Evolutionary conservation across 2,329 filamentous ascomycete species (phyloP).

Genomic region (Sporothrix brasiliensis): DNA sequence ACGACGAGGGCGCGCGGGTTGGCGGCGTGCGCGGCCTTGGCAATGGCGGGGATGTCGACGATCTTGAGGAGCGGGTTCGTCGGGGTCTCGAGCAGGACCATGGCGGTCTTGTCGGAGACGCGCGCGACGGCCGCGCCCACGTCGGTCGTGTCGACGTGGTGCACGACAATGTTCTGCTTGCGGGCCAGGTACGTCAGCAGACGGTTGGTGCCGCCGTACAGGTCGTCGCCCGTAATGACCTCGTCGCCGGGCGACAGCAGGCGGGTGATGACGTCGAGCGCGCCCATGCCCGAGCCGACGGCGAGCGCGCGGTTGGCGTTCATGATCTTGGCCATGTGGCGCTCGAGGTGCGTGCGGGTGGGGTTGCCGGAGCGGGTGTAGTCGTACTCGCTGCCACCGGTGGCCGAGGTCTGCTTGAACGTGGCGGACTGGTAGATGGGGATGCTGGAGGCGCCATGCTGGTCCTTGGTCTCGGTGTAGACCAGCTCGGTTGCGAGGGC

Average conservation of each 20-base stretch:
- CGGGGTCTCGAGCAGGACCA: conserved; percentile 94
- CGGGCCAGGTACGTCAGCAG: conserved; percentile 88
- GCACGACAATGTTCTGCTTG: conserved; percentile 88
- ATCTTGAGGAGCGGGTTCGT: conserved; percentile 99
- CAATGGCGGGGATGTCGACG: conserved; percentile 83
- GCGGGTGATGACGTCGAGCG: conserved; percentile 92
- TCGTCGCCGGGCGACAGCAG: conserved; percentile 90
- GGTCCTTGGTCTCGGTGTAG: conserved; percentile 92
- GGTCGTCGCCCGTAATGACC: conserved; percentile 93
- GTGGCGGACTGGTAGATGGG: conserved; percentile 99
- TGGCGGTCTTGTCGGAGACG: conserved; percentile 79
- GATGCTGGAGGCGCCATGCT: conserved; percentile 94
- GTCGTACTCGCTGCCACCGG: conserved; percentile 88
- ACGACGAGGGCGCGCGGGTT: conserved; percentile 81
- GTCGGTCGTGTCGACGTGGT: conserved; percentile 92
- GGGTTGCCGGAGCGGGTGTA: conserved; percentile 98
- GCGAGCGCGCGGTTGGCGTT: conserved; percentile 87
- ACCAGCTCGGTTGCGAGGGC: conserved; percentile 94
- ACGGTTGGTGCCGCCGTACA: conserved; percentile 94
- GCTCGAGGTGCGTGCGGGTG: conserved; percentile 91
- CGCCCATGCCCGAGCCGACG: conserved; percentile 96
- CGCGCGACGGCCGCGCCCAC: conserved; percentile 69
- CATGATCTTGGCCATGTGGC: conserved; percentile 99
- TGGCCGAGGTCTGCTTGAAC: conserved; percentile 87
- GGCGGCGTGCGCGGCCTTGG: conserved; percentile 71